Evolutionary conservation across 345 rosid genomes (phyloP), one percentile per base, ranked within the genome.

Genomic region (Lenwebbia sp.): DNA sequence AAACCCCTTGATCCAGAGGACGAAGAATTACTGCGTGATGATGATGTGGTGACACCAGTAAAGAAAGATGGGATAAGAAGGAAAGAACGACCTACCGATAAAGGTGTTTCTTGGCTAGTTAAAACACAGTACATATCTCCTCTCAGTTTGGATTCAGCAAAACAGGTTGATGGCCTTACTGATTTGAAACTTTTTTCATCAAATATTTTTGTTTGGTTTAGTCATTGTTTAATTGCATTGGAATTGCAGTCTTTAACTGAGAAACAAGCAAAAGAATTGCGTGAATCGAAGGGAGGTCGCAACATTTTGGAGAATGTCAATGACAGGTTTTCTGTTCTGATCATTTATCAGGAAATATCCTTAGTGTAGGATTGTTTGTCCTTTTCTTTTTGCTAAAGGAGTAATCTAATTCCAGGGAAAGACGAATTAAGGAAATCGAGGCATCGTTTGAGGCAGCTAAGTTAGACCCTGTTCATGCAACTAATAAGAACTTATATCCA

Each of bases 51-150:
- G 70, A 93, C 98, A 40, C 95, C 98, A 76, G 90, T 94, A 84
- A 97, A 95, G 92, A 94, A 91, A 91, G 96, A 94, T 87, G 98
- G 99, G 86, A 94, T 96, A 87, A 91, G 90, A 86, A 93, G 92
- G 90, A 95, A 97, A 92, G 99, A 96, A 83, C 92, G 99, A 47
- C 99, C 99, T 25, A 94, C 99, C 47, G 99, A 97, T 86, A 92
- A 96, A 92, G 99, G 99, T 90, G 94, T 96, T 86, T 91, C 99
- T 85, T 97, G 99, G 99, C 93, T 97, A 85, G 99, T 97, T 30
- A 97, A 97, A 89, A 97, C 99, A 21, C 99, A 97, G 86, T 95
- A 96, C 87, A 96, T 97, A 82, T 96, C 99, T 92, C 93, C 98
- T 23, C 92, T 95, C 85, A 95, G 94, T 86, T 89, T 91, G 90